These are phyloP conservation scores for Ceratocystis diversiconidia DNA, from an alignment of 2,329 filamentous ascomycete genomes.

Conservation along the genomic window DNA sequence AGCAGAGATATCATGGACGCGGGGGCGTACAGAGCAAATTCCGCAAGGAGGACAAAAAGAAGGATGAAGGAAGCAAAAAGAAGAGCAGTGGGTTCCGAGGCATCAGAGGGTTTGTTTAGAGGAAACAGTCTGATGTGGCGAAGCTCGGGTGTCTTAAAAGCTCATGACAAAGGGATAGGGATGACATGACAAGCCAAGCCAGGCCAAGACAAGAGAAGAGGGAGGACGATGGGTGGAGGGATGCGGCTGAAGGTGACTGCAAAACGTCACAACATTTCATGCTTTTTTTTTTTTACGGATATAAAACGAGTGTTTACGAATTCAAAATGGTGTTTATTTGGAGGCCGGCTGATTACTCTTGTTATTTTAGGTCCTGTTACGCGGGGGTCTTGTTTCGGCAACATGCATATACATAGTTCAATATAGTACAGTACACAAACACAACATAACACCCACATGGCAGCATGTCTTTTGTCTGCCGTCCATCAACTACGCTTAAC, in stretches of 20 bases:
- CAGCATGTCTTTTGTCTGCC: background rate
- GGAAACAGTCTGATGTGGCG: background rate
- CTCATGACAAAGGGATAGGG: background rate
- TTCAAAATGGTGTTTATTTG: background rate
- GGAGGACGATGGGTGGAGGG: background rate
- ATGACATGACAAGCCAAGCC: background rate
- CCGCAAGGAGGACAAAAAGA: constrained; percentile 33
- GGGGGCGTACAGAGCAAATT: constrained; percentile 13
- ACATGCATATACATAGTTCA: background rate
- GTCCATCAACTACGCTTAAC: background rate
- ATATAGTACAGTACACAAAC: no score
- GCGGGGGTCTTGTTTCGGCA: background rate
- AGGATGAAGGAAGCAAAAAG: constrained; percentile 28
- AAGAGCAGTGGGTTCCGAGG: constrained; percentile 26
- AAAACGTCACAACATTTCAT: background rate
- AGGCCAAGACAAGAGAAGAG: no score
- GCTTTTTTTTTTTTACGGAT: background rate
- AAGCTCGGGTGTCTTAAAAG: background rate
- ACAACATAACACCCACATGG: background rate
- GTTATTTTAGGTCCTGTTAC: background rate
- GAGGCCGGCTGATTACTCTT: background rate
- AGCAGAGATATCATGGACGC: constrained; percentile 18
- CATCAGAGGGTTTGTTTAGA: constrained; percentile 26
- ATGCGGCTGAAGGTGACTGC: background rate
- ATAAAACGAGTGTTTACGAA: constrained; percentile 5